Evolutionary conservation across 331 rosid species (phyloP).

Genomic region (Quercus tomentella): DNA sequence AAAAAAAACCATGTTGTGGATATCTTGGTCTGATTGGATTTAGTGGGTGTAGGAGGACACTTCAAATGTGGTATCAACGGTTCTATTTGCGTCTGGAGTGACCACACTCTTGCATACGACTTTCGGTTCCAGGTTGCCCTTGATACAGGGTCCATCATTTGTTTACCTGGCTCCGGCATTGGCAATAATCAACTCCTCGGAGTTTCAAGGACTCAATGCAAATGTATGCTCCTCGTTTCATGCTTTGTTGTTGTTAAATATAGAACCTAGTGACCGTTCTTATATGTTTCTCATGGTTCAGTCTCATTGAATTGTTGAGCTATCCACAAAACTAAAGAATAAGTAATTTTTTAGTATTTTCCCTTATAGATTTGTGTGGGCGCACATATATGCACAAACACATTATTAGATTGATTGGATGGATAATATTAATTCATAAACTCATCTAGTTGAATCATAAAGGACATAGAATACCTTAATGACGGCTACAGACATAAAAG

Average conservation of each 20-base stretch:
- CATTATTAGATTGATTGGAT: background rate
- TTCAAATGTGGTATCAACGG: slow-evolving; percentile 81
- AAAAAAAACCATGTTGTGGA: slow-evolving; percentile 3
- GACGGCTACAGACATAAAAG: background rate
- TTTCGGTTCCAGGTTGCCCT: slow-evolving; percentile 91
- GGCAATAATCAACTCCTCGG: slow-evolving; percentile 82
- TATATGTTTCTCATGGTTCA: background rate
- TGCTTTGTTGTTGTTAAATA: slow-evolving; percentile 6
- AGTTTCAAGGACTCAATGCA: slow-evolving; percentile 77
- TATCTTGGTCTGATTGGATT: slow-evolving; percentile 45
- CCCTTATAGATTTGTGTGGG: no score
- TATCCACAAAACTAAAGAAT: background rate
- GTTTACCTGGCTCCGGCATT: slow-evolving; percentile 86
- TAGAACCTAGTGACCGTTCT: background rate
- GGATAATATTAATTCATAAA: background rate
- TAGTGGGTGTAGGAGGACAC: slow-evolving; percentile 84
- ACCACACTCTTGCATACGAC: slow-evolving; percentile 83
- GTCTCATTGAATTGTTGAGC: background rate
- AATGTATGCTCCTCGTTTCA: slow-evolving; percentile 51
- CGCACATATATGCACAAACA: background rate
- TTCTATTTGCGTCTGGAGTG: slow-evolving; percentile 82
- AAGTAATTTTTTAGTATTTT: no score
- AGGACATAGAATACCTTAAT: background rate
- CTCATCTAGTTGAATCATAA: background rate
- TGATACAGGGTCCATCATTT: slow-evolving; percentile 96